Evolutionary conservation across 2,329 filamentous ascomycete species (phyloP).

Genomic region (Chrysosphaeria jannelii): DNA sequence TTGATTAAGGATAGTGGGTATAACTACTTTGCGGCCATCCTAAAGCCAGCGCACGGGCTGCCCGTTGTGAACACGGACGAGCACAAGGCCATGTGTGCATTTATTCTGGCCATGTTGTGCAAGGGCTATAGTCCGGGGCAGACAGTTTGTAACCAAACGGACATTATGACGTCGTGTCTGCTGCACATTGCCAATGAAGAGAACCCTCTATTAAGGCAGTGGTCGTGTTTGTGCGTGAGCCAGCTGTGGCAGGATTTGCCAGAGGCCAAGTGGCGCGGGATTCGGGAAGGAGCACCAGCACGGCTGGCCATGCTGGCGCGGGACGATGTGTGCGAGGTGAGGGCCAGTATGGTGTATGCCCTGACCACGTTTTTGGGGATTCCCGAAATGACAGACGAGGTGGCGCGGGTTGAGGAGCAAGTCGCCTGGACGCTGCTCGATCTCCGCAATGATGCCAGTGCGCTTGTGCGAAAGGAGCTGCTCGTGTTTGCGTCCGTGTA

Average conservation of each 20-base stretch:
- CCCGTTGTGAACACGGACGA: slow-evolving; percentile 72
- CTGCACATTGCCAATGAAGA: slow-evolving; percentile 58
- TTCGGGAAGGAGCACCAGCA: slow-evolving; percentile 56
- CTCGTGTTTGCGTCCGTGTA: slow-evolving; percentile 85
- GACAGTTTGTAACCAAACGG: slow-evolving; percentile 65
- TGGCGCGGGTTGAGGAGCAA: slow-evolving; percentile 68
- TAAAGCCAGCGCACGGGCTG: slow-evolving; percentile 57
- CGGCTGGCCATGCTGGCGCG: slow-evolving; percentile 54
- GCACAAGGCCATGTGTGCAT: slow-evolving; percentile 96
- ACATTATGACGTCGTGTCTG: slow-evolving; percentile 71
- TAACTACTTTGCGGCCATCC: slow-evolving; percentile 80
- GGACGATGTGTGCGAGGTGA: slow-evolving; percentile 73
- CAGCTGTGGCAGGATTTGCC: slow-evolving; percentile 79
- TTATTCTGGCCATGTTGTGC: slow-evolving; percentile 91
- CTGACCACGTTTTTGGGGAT: slow-evolving; percentile 87
- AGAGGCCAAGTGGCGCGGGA: slow-evolving; percentile 89
- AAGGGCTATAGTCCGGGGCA: slow-evolving; percentile 81
- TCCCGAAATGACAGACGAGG: slow-evolving; percentile 69
- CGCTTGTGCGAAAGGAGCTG: slow-evolving; percentile 77
- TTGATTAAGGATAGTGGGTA: slow-evolving; percentile 92
- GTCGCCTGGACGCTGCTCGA: slow-evolving; percentile 70
- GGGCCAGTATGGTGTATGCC: slow-evolving; percentile 76
- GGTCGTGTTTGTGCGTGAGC: slow-evolving; percentile 84
- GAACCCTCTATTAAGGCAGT: slow-evolving; percentile 71
- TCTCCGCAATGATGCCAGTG: slow-evolving; percentile 81